Evolutionary conservation across 179 eudicot species (phyloP).

Genomic region (Actinidia polygama): DNA sequence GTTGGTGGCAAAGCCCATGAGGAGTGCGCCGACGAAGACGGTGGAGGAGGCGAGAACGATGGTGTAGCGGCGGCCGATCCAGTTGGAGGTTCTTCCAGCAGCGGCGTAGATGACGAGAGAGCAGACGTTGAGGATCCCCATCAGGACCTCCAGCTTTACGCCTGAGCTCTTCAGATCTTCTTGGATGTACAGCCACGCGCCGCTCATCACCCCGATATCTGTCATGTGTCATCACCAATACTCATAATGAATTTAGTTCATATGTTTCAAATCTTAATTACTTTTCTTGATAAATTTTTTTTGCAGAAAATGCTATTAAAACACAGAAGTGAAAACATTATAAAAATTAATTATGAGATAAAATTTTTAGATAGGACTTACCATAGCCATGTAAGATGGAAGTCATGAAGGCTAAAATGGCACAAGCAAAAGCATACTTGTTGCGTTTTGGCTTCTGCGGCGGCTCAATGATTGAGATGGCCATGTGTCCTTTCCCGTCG

Average conservation of each 20-base stretch:
- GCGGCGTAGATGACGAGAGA: conserved; percentile 44
- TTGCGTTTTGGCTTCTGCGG: too few species aligned
- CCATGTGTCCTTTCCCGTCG: too few species aligned
- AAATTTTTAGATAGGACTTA: too few species aligned
- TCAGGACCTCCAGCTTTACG: conserved; percentile 39
- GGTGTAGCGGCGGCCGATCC: conserved; percentile 57
- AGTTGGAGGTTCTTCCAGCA: conserved; percentile 57
- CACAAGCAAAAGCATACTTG: too few species aligned
- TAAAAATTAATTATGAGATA: too few species aligned
- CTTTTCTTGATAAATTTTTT: too few species aligned
- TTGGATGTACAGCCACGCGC: conserved; percentile 16
- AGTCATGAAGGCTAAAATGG: too few species aligned
- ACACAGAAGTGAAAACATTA: too few species aligned
- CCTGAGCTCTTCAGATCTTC: conserved; percentile 30
- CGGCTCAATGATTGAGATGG: too few species aligned
- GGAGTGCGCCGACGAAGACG: conserved; percentile 49
- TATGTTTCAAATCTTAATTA: not conserved
- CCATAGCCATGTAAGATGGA: too few species aligned
- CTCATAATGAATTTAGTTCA: too few species aligned
- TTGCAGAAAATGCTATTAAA: too few species aligned
- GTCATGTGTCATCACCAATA: not conserved
- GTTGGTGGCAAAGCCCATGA: conserved; percentile 55
- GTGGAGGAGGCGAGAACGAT: conserved; percentile 40
- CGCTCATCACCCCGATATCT: conserved; percentile 18
- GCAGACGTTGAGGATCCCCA: conserved; percentile 49